Evolutionary conservation across 2,329 filamentous ascomycete genomes (phyloP).

Genomic region (Monascus ruber): DNA sequence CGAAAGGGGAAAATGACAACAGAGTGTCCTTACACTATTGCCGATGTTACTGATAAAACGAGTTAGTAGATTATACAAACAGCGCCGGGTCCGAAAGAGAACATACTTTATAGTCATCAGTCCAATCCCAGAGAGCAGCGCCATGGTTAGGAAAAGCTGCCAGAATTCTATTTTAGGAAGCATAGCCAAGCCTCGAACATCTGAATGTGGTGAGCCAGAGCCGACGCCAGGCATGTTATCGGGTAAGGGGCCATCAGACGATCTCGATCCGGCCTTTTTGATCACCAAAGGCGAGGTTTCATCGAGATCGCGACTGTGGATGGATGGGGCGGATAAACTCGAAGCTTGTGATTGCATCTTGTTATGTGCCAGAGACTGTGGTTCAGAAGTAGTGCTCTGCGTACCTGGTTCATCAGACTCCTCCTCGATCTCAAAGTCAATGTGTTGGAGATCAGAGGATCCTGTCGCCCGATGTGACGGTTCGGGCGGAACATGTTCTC

Average conservation of each 20-base stretch:
- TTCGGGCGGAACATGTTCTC: slow-evolving; percentile 21
- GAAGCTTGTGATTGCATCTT: slow-evolving; percentile 21
- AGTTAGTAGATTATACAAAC: slow-evolving; percentile 16
- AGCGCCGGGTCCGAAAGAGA: background rate
- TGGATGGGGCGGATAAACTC: slow-evolving; percentile 12
- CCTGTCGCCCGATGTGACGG: slow-evolving; percentile 20
- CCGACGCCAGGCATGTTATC: slow-evolving; percentile 48
- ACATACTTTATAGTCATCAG: slow-evolving; percentile 97
- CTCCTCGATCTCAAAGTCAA: slow-evolving; percentile 5
- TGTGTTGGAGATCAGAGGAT: slow-evolving; percentile 16
- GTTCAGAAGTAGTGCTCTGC: slow-evolving; percentile 21
- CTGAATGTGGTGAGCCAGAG: slow-evolving; percentile 67
- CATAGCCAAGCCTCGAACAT: slow-evolving; percentile 76
- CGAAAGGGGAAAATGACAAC: background rate
- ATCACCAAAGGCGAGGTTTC: slow-evolving; percentile 78
- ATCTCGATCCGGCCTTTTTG: slow-evolving; percentile 39
- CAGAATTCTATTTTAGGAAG: slow-evolving; percentile 69
- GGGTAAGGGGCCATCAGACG: slow-evolving; percentile 40
- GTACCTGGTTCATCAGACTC: slow-evolving; percentile 26
- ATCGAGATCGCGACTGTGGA: slow-evolving; percentile 39
- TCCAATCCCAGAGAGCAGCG: slow-evolving; percentile 81
- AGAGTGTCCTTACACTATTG: slow-evolving; percentile 51
- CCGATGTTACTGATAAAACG: slow-evolving; percentile 66
- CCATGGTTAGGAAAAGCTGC: slow-evolving; percentile 80
- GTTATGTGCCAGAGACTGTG: slow-evolving; percentile 13